Conservation (phyloP, 805 yeast species). For the Yamadazyma sp. region DNA sequence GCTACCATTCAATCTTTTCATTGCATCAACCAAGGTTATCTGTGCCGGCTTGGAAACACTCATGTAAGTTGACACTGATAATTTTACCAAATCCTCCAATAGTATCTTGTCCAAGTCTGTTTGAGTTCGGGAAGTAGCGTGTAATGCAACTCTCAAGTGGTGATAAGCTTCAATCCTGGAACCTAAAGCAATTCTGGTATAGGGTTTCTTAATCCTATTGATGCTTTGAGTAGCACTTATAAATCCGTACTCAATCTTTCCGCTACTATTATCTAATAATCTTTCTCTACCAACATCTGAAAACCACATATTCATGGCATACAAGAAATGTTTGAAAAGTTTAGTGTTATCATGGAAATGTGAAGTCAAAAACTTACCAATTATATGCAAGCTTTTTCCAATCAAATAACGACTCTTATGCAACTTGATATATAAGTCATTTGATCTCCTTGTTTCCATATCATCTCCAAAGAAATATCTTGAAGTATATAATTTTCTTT, state of each 20-base stretch:
- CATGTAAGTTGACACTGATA: conserved; percentile 68
- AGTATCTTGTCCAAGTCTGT: conserved; percentile 60
- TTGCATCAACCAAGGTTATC: conserved; percentile 58
- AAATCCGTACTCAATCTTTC: conserved; percentile 52
- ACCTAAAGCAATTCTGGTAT: conserved; percentile 75
- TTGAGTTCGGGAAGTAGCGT: conserved; percentile 70
- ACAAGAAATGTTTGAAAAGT: conserved; percentile 57
- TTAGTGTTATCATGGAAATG: conserved; percentile 62
- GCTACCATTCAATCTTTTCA: conserved; percentile 68
- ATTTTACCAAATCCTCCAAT: conserved; percentile 59
- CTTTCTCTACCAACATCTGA: conserved; percentile 77
- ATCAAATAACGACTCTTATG: conserved; percentile 60
- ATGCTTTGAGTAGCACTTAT: conserved; percentile 60
- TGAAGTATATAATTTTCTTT: conserved; percentile 58
- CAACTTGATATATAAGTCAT: conserved; percentile 36
- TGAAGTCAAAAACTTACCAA: conserved; percentile 45
- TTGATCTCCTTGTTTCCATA: conserved; percentile 39
- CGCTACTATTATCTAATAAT: conserved; percentile 54
- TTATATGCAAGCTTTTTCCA: conserved; percentile 61
- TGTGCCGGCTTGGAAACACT: conserved; percentile 72
- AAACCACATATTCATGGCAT: conserved; percentile 72
- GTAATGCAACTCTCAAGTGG: conserved; percentile 66
- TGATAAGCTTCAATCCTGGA: conserved; percentile 73
- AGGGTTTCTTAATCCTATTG: conserved; percentile 62
- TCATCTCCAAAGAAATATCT: conserved; percentile 63